phyloP scores from a whole-genome alignment of 2,329 filamentous ascomycete species.

The Lasiodiplodia citricola region DNA sequence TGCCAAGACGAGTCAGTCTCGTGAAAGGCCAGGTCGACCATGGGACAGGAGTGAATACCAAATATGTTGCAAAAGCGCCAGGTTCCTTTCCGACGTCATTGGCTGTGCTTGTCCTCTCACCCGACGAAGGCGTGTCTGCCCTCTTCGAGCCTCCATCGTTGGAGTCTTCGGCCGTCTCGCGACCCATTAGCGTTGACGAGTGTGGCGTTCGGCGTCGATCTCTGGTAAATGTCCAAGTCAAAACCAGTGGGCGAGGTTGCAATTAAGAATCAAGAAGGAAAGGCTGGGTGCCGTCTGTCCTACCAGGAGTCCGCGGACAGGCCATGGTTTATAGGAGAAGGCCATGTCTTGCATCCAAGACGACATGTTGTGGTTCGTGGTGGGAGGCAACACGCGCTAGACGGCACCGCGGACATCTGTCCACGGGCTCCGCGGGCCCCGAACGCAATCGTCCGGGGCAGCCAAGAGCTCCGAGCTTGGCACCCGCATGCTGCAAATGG shows the following conservation, averaged over 20 bases:
- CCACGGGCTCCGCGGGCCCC: neutral
- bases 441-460: neutral
- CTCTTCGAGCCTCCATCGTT: neutral
- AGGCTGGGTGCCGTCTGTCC: neutral
- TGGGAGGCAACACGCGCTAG: neutral
- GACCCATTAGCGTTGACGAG: neutral
- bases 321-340: neutral
- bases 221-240: too few species aligned
- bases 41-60: neutral
- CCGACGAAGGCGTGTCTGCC: neutral
- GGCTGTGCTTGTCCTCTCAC: neutral
- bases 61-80: slow-evolving; percentile 1
- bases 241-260: too few species aligned
- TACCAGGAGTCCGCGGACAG: neutral
- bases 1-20: slow-evolving; percentile 25
- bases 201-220: neutral
- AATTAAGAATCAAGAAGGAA: neutral
- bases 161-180: neutral
- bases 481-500: neutral
- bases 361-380: neutral
- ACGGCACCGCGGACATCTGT: neutral
- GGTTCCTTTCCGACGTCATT: neutral
- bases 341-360: neutral
- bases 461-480: slow-evolving; percentile 1
- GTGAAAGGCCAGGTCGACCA: too few species aligned